Percentiles rank a stretch among this genome's conserved stretches.
These are phyloP conservation scores for Decorospora gaudefroyi DNA, from an alignment of 2,329 filamentous ascomycete genomes.

Conservation along the genomic window DNA sequence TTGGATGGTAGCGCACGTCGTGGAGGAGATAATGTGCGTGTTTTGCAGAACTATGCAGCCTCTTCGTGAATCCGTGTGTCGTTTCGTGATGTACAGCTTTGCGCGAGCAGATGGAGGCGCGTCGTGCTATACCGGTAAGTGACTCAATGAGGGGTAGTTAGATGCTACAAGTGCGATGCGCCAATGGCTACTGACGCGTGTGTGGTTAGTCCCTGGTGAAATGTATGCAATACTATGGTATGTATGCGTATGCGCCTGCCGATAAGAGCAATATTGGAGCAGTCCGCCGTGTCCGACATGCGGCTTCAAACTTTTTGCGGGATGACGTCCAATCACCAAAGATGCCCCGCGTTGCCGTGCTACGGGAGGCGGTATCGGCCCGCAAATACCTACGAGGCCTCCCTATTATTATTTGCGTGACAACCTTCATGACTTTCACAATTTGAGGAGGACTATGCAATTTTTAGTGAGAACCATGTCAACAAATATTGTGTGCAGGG, in stretches of 20 bases:
- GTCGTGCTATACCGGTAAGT: constrained; percentile 16
- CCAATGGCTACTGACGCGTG: constrained; percentile 26
- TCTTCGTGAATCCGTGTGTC: constrained; percentile 33
- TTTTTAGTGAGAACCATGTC: no score
- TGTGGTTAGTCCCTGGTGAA: background rate
- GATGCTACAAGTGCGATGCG: constrained; percentile 23
- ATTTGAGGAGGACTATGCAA: no score
- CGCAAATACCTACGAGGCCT: no score
- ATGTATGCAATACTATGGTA: background rate
- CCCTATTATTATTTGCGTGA: no score
- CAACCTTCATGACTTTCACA: no score
- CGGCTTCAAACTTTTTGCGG: constrained; percentile 4
- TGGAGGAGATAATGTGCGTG: constrained; percentile 22
- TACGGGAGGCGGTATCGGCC: constrained; percentile 1
- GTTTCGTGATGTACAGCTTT: constrained; percentile 40
- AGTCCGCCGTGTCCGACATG: background rate
- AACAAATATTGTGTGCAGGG: no score
- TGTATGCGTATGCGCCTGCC: background rate
- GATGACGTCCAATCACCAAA: constrained; percentile 5
- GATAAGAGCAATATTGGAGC: constrained; percentile 4
- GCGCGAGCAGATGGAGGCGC: constrained; percentile 19
- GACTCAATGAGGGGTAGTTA: constrained; percentile 38
- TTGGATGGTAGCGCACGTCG: constrained; percentile 24
- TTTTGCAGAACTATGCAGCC: constrained; percentile 25
- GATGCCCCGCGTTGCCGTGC: constrained; percentile 5